Percentiles rank a stretch among this genome's conserved stretches.
These are phyloP conservation scores for Silene vulgaris DNA, from an alignment of 179 eudicot species.

Conservation along the genomic window DNA sequence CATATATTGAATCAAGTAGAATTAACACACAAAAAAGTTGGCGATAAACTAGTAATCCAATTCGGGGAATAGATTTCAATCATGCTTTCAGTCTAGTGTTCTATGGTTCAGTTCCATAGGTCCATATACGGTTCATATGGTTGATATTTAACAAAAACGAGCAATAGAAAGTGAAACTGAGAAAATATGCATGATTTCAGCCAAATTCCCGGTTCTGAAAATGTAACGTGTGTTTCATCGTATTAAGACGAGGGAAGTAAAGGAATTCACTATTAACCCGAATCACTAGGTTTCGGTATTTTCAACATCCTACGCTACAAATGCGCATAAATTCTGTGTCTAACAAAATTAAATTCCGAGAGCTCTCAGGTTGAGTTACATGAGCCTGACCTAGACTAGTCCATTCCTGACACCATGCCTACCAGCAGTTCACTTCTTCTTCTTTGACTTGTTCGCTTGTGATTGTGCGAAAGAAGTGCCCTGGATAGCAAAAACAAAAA, in stretches of 20 bases:
- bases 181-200: neutral
- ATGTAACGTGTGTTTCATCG: slow-evolving; percentile 10
- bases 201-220: neutral
- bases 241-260: slow-evolving; percentile 15
- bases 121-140: neutral
- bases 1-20: too few species aligned
- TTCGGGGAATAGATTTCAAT: too few species aligned
- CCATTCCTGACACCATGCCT: slow-evolving; percentile 20
- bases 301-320: slow-evolving; percentile 32
- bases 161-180: neutral
- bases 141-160: neutral
- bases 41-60: too few species aligned
- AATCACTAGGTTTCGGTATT: slow-evolving; percentile 20
- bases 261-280: slow-evolving; percentile 14
- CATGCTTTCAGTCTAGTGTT: too few species aligned
- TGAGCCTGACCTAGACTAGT: slow-evolving; percentile 28
- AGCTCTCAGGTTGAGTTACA: slow-evolving; percentile 27
- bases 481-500: slow-evolving; percentile 31
- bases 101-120: too few species aligned
- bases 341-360: slow-evolving; percentile 32
- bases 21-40: too few species aligned
- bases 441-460: slow-evolving; percentile 58
- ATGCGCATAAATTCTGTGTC: slow-evolving; percentile 23
- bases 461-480: slow-evolving; percentile 78
- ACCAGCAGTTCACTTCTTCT: slow-evolving; percentile 55